Conservation (phyloP, 139 green algal species). For the Chara braunii region DNA sequence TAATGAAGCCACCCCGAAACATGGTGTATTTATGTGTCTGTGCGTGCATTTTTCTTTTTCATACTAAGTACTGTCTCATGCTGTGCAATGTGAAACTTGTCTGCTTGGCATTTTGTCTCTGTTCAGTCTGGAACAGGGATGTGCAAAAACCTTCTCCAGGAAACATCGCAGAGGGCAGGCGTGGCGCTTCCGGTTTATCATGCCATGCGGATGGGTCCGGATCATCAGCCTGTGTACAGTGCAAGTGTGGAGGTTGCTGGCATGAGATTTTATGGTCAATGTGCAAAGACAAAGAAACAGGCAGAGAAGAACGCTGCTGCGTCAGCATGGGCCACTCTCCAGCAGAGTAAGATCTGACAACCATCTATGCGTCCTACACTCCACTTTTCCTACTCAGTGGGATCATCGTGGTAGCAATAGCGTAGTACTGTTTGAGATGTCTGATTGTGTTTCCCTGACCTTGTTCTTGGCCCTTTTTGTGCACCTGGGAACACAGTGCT, state of each 20-base stretch:
- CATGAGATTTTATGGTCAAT: conserved; percentile 17
- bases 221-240: conserved; percentile 30
- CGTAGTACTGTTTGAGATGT: no score
- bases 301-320: conserved; percentile 38
- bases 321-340: conserved; percentile 25
- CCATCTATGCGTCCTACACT: not conserved
- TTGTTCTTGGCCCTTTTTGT: no score
- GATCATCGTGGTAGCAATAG: no score
- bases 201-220: conserved; percentile 14
- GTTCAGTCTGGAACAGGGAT: conserved; percentile 14
- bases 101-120: not conserved
- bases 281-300: conserved; percentile 41
- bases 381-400: not conserved
- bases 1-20: no score
- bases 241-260: conserved; percentile 29
- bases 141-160: conserved; percentile 40
- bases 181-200: conserved; percentile 26
- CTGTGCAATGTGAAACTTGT: no score
- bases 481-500: no score
- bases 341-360: conserved; percentile 33
- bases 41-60: no score
- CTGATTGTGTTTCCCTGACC: no score
- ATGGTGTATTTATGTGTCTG: no score
- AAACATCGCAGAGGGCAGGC: conserved; percentile 31
- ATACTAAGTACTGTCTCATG: no score